Conservation (phyloP, 257 asterid genomes). For the Solanum rostratum region DNA sequence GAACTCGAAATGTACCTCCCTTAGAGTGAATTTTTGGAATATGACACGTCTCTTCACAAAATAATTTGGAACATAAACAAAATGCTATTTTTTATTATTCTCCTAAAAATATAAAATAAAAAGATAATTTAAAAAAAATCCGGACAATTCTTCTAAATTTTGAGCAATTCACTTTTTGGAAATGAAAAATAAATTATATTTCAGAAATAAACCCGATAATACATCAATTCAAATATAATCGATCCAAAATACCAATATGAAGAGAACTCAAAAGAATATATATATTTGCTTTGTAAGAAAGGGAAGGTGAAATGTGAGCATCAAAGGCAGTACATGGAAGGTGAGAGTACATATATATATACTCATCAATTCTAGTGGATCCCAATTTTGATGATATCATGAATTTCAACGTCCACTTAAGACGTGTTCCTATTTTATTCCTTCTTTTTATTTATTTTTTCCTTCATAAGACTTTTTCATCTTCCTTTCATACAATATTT, state of each 20-base stretch:
- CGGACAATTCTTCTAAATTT: too few relatives aligned
- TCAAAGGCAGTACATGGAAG: neutral
- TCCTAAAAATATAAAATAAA: too few relatives aligned
- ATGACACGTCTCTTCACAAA: too few relatives aligned
- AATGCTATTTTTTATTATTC: too few relatives aligned
- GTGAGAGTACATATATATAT: neutral
- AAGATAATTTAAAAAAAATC: too few relatives aligned
- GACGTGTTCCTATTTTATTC: neutral
- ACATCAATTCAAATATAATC: neutral
- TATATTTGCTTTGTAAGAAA: neutral
- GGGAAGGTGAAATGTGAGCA: neutral
- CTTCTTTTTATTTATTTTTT: neutral
- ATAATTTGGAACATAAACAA: too few relatives aligned
- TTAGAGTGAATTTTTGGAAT: too few relatives aligned
- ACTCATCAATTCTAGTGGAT: neutral
- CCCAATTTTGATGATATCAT: neutral
- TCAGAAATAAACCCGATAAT: fast-evolving
- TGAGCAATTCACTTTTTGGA: too few relatives aligned
- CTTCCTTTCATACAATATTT: neutral
- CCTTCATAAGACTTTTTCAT: neutral
- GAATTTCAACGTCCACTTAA: neutral
- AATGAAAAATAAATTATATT: too few relatives aligned
- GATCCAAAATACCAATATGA: fast-evolving
- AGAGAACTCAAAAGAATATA: neutral
- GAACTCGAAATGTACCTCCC: neutral